Conservation (phyloP, 2,329 filamentous ascomycete species). For the Dryadomyces quercus-mongolicae region DNA sequence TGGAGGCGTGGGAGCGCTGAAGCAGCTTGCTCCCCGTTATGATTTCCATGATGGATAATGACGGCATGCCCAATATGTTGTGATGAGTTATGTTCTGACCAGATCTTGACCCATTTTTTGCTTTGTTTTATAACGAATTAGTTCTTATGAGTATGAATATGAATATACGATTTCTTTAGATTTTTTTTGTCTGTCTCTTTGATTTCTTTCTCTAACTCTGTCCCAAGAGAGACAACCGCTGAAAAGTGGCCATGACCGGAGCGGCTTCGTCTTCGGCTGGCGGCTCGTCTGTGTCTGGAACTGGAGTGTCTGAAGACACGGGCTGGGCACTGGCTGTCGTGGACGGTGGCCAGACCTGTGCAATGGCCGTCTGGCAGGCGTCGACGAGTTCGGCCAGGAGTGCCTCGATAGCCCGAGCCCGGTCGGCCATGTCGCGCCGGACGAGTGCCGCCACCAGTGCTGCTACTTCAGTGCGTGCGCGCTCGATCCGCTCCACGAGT, state of each 20-base stretch:
- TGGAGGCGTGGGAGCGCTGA: background rate
- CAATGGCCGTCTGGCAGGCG: conserved; percentile 52
- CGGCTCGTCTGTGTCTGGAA: background rate
- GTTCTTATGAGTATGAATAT: background rate
- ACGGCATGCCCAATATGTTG: background rate
- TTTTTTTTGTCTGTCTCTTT: background rate
- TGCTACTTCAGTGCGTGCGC: conserved; percentile 57
- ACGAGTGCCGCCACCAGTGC: conserved; percentile 66
- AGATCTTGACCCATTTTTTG: background rate
- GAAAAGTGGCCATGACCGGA: conserved; percentile 35
- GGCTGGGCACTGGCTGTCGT: background rate
- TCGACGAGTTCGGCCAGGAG: conserved; percentile 64
- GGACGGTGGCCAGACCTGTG: conserved; percentile 48
- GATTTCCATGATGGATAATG: background rate
- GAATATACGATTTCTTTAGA: no score
- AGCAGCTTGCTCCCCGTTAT: background rate
- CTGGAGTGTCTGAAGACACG: no score
- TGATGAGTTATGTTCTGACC: background rate
- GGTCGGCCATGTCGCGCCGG: conserved; percentile 74
- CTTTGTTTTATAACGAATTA: background rate
- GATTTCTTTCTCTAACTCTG: no score
- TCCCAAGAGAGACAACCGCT: conserved; percentile 38
- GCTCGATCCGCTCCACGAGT: conserved; percentile 71
- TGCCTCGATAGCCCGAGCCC: conserved; percentile 64
- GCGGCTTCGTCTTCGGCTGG: conserved; percentile 23